A percentile compares a stretch with the other conserved stretches of the same genome.
These are phyloP conservation scores for Avena eriantha DNA, from an alignment of 176 grass and related monocot species.

Conservation along the genomic window DNA sequence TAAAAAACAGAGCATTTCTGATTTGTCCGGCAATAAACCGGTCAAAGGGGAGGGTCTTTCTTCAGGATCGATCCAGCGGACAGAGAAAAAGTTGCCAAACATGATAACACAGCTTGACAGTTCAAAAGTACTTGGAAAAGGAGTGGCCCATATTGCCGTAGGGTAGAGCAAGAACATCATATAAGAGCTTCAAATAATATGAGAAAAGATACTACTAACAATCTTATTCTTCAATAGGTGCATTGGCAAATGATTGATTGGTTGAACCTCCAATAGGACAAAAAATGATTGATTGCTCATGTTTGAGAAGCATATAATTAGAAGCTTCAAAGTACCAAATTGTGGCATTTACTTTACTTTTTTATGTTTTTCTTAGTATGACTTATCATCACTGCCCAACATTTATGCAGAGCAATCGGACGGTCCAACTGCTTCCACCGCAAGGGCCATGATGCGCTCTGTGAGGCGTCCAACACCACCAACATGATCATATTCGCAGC, in stretches of 20 bases:
- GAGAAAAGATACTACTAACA: neutral
- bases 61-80: conserved; percentile 13
- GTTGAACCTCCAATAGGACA: neutral
- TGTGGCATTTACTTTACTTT: neutral
- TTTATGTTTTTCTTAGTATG: neutral
- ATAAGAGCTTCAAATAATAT: neutral
- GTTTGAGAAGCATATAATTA: neutral
- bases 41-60: neutral
- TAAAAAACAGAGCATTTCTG: neutral
- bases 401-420: conserved; percentile 61
- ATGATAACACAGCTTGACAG: conserved; percentile 29
- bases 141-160: conserved; percentile 38
- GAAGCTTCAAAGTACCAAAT: neutral
- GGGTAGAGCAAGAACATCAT: neutral
- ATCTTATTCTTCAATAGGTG: neutral
- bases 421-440: conserved; percentile 81
- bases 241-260: neutral
- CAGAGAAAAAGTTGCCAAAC: neutral
- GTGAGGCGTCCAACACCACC: conserved; percentile 53
- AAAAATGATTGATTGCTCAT: neutral
- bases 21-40: neutral
- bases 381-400: neutral
- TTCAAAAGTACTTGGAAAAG: conserved; percentile 46
- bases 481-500: conserved; percentile 81
- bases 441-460: conserved; percentile 49